Evolutionary conservation across 208 protist species (phyloP), one percentile per base, ranked within the genome.

Genomic region (Blastocrithidia nonstop): DNA sequence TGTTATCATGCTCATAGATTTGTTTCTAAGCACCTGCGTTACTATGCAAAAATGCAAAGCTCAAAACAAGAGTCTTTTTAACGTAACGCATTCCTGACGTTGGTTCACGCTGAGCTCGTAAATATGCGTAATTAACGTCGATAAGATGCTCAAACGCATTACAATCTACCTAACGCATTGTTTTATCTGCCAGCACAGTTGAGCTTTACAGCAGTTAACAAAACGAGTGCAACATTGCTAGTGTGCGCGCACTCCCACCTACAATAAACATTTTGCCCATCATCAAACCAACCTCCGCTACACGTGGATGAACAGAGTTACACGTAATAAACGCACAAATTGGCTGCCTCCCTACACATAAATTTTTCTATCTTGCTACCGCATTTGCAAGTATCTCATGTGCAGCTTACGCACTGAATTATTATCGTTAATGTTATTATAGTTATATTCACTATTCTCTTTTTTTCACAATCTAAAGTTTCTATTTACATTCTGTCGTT

Each of bases 241-340:
- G 54, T 21, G 66, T 68, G 17, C 78, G 78, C 21, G 78, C 78
- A 54, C 76, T 88, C 36, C 71, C 72, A 16, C 78, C 78, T 17
- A 88, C 73, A 33, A 88, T 40, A 7, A 65, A 56, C 78, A 81
- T 80, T 37, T 71, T 55, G 44, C 75, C 71, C 65, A 88, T 84
- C 58, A 88, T 46, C 27, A 81, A 36, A 7, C 61, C 61, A 31
- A 71, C 56, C 61, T 88, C 78, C 0, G 70, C 78, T 21, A 88
- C 71, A 24, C 69, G 78, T 20, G 74, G 69, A 53, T 88, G 78
- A 17, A 88, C 61, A n/a, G n/a, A n/a, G n/a, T n/a, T n/a, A n/a
- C n/a, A n/a, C n/a, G n/a, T n/a, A n/a, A n/a, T n/a, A n/a, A n/a
- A n/a, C n/a, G n/a, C 15, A 67, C 50, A 28, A 26, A 32, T n/a